phyloP scores from a whole-genome alignment of 1,284 basidiomycete genomes.

The Afroboletus lepidellus region DNA sequence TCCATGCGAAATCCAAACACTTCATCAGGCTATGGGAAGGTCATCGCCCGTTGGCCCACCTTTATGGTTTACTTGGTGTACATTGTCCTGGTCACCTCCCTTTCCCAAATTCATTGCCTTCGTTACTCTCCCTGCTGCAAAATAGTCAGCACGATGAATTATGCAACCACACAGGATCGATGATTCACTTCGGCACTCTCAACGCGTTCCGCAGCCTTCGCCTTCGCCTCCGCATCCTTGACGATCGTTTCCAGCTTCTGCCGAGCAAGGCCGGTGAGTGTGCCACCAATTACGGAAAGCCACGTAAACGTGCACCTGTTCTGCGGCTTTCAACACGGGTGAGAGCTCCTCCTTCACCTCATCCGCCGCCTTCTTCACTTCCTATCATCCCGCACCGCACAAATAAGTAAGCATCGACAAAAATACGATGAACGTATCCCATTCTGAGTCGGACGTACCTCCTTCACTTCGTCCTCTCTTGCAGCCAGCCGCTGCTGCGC shows the following conservation, averaged over 20 bases:
- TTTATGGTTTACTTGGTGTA: not conserved
- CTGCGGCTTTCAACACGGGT: constrained; percentile 5
- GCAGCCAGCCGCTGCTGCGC: constrained; percentile 15
- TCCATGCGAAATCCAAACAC: too few relatives aligned
- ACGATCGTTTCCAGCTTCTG: constrained; percentile 5
- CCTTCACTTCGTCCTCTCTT: not conserved
- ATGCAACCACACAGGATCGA: not conserved
- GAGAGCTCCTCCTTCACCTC: not conserved
- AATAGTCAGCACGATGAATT: not conserved
- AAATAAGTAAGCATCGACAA: not conserved
- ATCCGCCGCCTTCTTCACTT: constrained; percentile 2
- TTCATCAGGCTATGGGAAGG: too few relatives aligned
- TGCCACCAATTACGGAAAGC: not conserved
- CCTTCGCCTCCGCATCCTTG: not conserved
- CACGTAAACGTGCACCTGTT: constrained; percentile 7
- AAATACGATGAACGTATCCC: not conserved
- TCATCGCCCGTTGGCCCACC: not conserved
- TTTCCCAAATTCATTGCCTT: not conserved
- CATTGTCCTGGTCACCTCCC: too few relatives aligned
- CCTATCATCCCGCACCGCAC: not conserved
- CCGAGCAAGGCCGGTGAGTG: not conserved
- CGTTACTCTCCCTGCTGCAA: not conserved
- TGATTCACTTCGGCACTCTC: not conserved
- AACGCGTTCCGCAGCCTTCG: not conserved
- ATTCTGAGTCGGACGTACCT: constrained; percentile 6